These are phyloP conservation scores for Aspergillus diversus DNA, from an alignment of 495 filamentous ascomycete species.

Conservation along the genomic window DNA sequence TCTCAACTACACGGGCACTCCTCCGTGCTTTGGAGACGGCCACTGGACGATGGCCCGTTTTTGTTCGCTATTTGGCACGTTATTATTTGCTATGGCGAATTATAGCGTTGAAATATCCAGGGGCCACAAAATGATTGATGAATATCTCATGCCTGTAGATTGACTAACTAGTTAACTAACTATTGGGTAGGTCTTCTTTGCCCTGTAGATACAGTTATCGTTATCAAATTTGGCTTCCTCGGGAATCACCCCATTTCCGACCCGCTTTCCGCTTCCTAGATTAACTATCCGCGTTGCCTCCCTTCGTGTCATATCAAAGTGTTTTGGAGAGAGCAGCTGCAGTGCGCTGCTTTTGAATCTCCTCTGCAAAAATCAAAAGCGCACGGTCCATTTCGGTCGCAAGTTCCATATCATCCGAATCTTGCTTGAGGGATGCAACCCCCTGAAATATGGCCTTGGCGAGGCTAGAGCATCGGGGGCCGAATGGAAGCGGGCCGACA, in stretches of 20 bases:
- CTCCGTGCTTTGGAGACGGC: background rate
- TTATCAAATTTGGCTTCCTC: background rate
- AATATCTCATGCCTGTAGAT: background rate
- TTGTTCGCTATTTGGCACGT: background rate
- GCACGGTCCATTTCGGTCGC: slow-evolving; percentile 26
- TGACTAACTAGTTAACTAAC: background rate
- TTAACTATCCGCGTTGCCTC: background rate
- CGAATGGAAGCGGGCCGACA: slow-evolving; percentile 23
- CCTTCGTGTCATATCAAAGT: background rate
- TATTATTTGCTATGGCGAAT: background rate
- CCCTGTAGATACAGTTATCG: background rate
- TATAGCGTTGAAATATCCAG: background rate
- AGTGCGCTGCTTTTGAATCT: slow-evolving; percentile 36
- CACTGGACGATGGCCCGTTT: no score
- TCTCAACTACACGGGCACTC: background rate
- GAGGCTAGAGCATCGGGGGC: slow-evolving; percentile 29
- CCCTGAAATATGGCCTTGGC: slow-evolving; percentile 37
- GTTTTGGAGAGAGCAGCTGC: background rate
- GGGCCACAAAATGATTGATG: no score
- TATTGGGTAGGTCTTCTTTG: background rate
- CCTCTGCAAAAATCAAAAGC: slow-evolving; percentile 27
- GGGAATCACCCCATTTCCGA: background rate
- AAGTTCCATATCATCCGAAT: slow-evolving; percentile 25
- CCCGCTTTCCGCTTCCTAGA: background rate
- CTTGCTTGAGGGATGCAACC: slow-evolving; percentile 25